A percentile compares a stretch with the other conserved stretches of the same genome.
Conservation (phyloP, 1,139 yeast species). For the Meyerozyma sp. region DNA sequence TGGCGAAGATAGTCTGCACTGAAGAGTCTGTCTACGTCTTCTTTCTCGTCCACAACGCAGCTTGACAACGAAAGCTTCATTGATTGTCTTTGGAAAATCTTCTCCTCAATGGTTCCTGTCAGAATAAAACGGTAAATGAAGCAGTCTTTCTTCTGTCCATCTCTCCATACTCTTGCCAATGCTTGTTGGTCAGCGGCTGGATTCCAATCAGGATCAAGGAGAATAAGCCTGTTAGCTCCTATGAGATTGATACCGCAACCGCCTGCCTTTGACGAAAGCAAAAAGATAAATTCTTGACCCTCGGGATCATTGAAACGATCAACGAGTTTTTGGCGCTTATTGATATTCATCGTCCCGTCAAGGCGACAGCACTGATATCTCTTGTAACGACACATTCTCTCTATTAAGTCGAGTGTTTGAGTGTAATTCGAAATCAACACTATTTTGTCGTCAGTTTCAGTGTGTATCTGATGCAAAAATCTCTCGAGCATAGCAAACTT, state of each 20-base stretch:
- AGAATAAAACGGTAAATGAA: slow-evolving; percentile 89
- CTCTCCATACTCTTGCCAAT: slow-evolving; percentile 97
- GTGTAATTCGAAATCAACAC: slow-evolving; percentile 93
- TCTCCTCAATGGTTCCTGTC: slow-evolving; percentile 94
- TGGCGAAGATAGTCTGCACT: slow-evolving; percentile 76
- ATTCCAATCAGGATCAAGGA: slow-evolving; percentile 97
- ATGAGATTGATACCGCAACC: slow-evolving; percentile 97
- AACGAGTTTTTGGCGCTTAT: slow-evolving; percentile 89
- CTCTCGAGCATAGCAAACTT: slow-evolving; percentile 65
- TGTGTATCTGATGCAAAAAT: slow-evolving; percentile 68
- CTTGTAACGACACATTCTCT: slow-evolving; percentile 70
- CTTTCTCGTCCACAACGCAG: slow-evolving; percentile 95
- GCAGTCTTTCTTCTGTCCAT: slow-evolving; percentile 96
- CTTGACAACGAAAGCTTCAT: slow-evolving; percentile 91
- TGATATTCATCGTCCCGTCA: slow-evolving; percentile 90
- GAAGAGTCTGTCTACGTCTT: slow-evolving; percentile 88
- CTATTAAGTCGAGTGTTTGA: slow-evolving; percentile 87
- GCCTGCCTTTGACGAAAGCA: slow-evolving; percentile 94
- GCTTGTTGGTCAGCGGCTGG: slow-evolving; percentile 99
- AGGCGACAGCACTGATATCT: slow-evolving; percentile 77
- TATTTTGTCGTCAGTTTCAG: slow-evolving; percentile 87
- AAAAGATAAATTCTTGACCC: slow-evolving; percentile 80
- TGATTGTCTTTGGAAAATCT: slow-evolving; percentile 93
- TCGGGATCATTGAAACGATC: slow-evolving; percentile 90
- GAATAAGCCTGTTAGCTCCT: slow-evolving; percentile 87